Conservation (phyloP, 2,329 filamentous ascomycete species). For the Thermomyces lanuginosus region DNA sequence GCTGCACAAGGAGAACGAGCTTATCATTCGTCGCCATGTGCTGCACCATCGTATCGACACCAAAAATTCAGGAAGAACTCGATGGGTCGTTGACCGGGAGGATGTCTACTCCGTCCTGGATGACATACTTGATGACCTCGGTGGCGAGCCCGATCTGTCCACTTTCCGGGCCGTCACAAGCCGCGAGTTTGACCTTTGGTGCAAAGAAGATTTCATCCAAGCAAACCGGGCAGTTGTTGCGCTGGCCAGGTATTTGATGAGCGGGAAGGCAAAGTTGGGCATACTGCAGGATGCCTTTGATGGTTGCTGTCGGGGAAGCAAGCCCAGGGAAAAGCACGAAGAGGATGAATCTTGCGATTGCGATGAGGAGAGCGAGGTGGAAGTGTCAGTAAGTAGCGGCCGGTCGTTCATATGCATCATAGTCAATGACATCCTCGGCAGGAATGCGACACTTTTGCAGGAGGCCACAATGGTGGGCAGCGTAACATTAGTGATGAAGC, state of each 20-base stretch:
- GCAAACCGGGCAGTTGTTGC: constrained; percentile 10
- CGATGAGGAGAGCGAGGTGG: constrained; percentile 5
- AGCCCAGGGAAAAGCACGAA: too few species aligned
- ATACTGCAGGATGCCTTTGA: constrained; percentile 11
- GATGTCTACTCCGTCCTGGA: constrained; percentile 9
- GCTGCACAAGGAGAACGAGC: constrained; percentile 9
- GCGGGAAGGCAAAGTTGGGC: constrained; percentile 12
- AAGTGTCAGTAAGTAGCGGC: not conserved
- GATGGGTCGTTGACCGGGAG: constrained; percentile 7
- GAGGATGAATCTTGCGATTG: constrained; percentile 2
- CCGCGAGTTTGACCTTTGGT: constrained; percentile 16
- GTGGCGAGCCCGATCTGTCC: constrained; percentile 8
- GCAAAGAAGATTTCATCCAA: constrained; percentile 9
- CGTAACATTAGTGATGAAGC: too few species aligned
- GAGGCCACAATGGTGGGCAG: too few species aligned
- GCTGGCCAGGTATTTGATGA: constrained; percentile 14
- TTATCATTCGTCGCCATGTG: constrained; percentile 8
- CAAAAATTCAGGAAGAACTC: too few species aligned
- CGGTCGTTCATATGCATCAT: too few species aligned
- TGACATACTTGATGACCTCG: constrained; percentile 6
- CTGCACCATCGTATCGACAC: too few species aligned
- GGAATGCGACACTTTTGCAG: too few species aligned
- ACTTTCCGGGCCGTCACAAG: constrained; percentile 13
- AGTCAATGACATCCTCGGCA: too few species aligned
- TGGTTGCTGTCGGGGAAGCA: too few species aligned